Conservation (phyloP, 257 asterid genomes). For the Plantago ovata region DNA sequence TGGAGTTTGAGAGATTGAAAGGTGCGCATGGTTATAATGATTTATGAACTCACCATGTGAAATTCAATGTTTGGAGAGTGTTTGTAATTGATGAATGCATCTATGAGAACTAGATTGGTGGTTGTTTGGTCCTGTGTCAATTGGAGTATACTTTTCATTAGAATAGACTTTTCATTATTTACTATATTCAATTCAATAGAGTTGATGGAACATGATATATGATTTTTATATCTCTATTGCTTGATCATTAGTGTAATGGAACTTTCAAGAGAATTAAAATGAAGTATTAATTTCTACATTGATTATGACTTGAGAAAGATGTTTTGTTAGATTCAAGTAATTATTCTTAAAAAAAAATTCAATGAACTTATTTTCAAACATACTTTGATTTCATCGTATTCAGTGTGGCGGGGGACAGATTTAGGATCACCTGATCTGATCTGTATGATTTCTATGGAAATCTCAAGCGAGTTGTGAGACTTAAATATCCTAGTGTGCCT, state of each 20-base stretch:
- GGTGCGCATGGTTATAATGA: background rate
- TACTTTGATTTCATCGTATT: too few species aligned
- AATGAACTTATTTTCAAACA: too few species aligned
- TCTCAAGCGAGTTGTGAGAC: too few species aligned
- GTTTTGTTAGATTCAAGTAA: background rate
- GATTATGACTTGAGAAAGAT: conserved; percentile 5
- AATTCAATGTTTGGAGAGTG: background rate
- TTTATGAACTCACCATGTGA: background rate
- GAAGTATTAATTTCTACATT: background rate
- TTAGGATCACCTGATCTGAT: too few species aligned
- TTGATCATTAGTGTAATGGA: background rate
- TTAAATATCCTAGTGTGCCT: too few species aligned
- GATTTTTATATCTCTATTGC: too few species aligned
- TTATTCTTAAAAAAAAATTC: too few species aligned
- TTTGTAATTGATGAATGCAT: background rate
- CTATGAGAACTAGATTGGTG: background rate
- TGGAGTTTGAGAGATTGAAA: conserved; percentile 4
- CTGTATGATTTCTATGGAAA: too few species aligned
- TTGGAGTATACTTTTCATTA: background rate
- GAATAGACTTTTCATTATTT: background rate
- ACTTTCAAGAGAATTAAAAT: background rate
- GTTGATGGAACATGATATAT: too few species aligned
- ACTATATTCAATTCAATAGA: too few species aligned
- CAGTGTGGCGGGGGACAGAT: too few species aligned
- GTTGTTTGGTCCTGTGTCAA: background rate